These are phyloP conservation scores for Buxus sempervirens DNA, from an alignment of 164 flowering plant species.

Conservation along the genomic window DNA sequence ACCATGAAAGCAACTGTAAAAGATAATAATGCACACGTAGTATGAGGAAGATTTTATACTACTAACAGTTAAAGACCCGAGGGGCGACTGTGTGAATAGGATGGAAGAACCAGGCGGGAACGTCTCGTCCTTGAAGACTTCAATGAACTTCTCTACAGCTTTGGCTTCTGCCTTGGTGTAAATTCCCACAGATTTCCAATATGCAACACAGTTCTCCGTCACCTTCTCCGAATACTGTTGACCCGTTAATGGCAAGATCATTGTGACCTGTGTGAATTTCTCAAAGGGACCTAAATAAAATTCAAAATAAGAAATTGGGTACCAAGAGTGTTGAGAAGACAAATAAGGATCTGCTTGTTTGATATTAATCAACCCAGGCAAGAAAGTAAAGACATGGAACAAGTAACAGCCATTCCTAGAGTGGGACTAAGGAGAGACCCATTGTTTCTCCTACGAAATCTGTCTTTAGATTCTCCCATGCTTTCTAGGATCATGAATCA, in stretches of 20 bases:
- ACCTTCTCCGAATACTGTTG: constrained; percentile 79
- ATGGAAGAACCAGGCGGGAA: constrained; percentile 80
- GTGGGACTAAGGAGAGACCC: no score
- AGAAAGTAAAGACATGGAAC: no score
- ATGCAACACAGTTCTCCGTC: constrained; percentile 64
- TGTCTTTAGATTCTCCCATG: no score
- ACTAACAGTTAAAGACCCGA: constrained; percentile 60
- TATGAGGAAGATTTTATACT: not conserved
- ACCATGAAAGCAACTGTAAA: not conserved
- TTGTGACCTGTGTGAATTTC: constrained; percentile 61
- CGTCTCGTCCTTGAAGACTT: constrained; percentile 57
- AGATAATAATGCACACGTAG: not conserved
- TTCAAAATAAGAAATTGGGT: not conserved
- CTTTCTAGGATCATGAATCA: no score
- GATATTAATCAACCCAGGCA: no score
- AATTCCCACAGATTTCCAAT: constrained; percentile 59
- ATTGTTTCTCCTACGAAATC: no score
- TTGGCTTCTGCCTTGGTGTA: constrained; percentile 64
- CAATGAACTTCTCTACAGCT: constrained; percentile 58
- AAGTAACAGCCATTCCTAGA: no score
- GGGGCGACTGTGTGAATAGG: constrained; percentile 61
- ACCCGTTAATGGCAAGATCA: constrained; percentile 74
- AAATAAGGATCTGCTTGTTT: no score
- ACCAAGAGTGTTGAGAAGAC: no score
- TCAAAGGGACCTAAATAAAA: constrained; percentile 63